Evolutionary conservation across 768 basidiomycete genomes (phyloP), one percentile per base, ranked within the genome.

Genomic region (Boletus sp.): DNA sequence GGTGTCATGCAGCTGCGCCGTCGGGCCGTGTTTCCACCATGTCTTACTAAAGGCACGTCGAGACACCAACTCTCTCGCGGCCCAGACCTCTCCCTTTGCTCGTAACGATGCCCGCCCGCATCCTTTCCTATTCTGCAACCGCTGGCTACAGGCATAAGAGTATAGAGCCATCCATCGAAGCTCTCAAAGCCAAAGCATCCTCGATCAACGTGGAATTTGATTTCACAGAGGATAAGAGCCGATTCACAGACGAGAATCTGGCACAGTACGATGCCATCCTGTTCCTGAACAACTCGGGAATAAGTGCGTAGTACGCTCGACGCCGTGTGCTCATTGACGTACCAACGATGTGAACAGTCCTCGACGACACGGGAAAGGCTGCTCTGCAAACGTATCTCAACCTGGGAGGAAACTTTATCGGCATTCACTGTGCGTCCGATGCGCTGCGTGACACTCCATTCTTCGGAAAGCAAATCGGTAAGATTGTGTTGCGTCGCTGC

Each of bases 371-470:
- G 6, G 85, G 86, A 24, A 82, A 86, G 65, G 70, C 74, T 1
- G 87, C 88, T 1, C 78, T 91, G 53, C 80, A 86, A 57, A 79
- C 64, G 12, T 91, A 86, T 69, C 72, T 90, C 42, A 79, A 87
- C 62, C 67, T 73, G 2, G 89, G 89, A 54, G 90, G 90, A 1
- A 87, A 83, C 55, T 89, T 88, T 59, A 75, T 88, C 39, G 89
- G 79, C 2, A 75, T 90, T 33, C 89, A 91, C 67, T 79, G 85
- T 45, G 82, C 85, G 8, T 80, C 83, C 2, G 88, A 85, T 50
- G 80, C 80, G 33, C 69, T 90, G 42, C 76, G 77, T 40, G 83
- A 83, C 57, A 79, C 80, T 4, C 77, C 78, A 0, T 86, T 82
- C 63, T 90, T 81, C 64, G 76, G 75, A 17, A 74, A 71, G 50